A percentile compares a stretch with the other conserved stretches of the same genome.
These are phyloP conservation scores for Cynara cardunculus DNA, from an alignment of 129 eudicot species.

Conservation along the genomic window DNA sequence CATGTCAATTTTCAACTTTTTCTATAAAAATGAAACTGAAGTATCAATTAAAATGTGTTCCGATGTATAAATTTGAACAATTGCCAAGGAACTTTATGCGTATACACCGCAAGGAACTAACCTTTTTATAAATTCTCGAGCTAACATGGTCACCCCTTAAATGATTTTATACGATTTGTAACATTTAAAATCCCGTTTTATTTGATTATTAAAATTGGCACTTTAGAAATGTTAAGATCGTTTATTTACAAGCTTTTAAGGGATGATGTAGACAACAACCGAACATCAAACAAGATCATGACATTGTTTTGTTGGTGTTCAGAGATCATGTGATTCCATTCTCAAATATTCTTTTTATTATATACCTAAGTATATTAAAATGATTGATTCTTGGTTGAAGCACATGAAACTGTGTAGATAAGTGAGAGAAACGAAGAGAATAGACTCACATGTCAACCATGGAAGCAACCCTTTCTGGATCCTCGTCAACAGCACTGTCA, in stretches of 20 bases:
- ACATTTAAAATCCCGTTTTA: neutral
- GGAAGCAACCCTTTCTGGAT: slow-evolving; percentile 61
- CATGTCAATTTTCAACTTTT: neutral
- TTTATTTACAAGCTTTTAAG: neutral
- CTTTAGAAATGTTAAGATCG: neutral
- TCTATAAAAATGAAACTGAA: neutral
- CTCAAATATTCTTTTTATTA: slow-evolving; percentile 11
- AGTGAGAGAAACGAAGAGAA: slow-evolving; percentile 14
- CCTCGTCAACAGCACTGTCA: slow-evolving; percentile 53
- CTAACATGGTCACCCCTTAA: neutral
- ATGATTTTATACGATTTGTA: neutral
- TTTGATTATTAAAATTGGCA: neutral
- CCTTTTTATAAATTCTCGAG: neutral
- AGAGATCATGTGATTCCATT: slow-evolving; percentile 43
- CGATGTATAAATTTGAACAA: neutral
- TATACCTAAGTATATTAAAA: slow-evolving; percentile 21
- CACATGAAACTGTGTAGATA: slow-evolving; percentile 36
- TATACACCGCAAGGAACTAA: too few relatives aligned
- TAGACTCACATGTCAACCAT: slow-evolving; percentile 67
- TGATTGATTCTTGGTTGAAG: slow-evolving; percentile 33
- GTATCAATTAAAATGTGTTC: neutral
- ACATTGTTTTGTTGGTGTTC: slow-evolving; percentile 28
- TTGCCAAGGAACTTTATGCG: neutral
- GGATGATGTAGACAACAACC: slow-evolving; percentile 20
- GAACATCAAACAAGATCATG: slow-evolving; percentile 24